Evolutionary conservation across 1,284 basidiomycete genomes (phyloP), one percentile per base, ranked within the genome.

Genomic region (Ceratobasidium sp.): DNA sequence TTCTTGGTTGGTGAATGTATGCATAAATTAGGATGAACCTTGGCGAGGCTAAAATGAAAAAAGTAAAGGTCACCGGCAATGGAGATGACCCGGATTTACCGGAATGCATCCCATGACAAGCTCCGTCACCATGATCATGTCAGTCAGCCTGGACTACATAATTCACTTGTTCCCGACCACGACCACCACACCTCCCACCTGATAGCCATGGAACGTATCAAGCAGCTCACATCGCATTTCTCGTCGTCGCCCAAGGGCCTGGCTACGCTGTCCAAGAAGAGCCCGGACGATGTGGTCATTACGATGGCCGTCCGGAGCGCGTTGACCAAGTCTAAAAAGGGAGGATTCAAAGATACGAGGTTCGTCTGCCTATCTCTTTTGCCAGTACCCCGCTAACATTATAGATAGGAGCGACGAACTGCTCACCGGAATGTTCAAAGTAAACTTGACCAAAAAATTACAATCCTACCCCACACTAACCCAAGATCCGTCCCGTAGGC

Each of bases 231-330:
- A 60, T 89, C 90, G 70, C 92, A 93, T 81, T 84, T 93, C 75
- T 83, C 86, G 26, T 83, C 86, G 1, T 81, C 88, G 2, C 49
- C 70, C 64, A 89, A 89, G 28, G 80, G 82, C 53, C 83, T 89
- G 5, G 84, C 86, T 44, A 86, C 87, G 20, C 85, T 94, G 64
- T 86, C 90, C 80, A 85, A 84, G 53, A 91, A 93, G 84, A 87
- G 84, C 70, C 90, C 91, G 0, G 89, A 94, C 80, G 94, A 96
- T 84, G 92, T 96, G 13, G 95, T 97, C 81, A 92, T 97, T 79
- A 96, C 95, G 0, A 95, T 95, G 82, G 92, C 94, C 28, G 92
- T 93, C 81, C 91, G 95, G 46, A 95, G 94, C 10, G 91, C 94
- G 20, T 89, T 95, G 82, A 93, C 94, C 63, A 90, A 88, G 81